These are phyloP conservation scores for Russula compacta DNA, from an alignment of 768 basidiomycete genomes.

Conservation along the genomic window DNA sequence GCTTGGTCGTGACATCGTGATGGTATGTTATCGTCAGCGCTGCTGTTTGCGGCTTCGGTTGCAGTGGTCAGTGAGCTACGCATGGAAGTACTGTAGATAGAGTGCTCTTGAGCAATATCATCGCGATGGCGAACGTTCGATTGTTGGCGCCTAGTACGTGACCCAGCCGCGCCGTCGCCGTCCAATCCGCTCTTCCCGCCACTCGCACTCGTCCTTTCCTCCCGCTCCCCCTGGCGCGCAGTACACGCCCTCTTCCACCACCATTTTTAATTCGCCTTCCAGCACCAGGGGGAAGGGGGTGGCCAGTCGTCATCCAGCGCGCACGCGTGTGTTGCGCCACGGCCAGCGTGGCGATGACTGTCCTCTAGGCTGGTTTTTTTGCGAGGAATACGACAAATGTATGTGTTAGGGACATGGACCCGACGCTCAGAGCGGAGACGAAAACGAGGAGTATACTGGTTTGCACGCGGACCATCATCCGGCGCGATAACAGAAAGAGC, in stretches of 20 bases:
- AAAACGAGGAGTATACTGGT: background rate
- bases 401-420: background rate
- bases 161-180: constrained; percentile 1
- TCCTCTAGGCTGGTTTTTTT: too few relatives aligned
- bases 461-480: background rate
- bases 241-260: constrained; percentile 11
- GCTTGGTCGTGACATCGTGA: too few relatives aligned
- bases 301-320: constrained; percentile 6
- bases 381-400: background rate
- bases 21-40: constrained; percentile 13
- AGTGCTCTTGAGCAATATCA: constrained; percentile 37
- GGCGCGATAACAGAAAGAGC: background rate
- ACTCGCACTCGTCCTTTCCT: background rate
- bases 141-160: background rate
- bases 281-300: background rate
- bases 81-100: constrained; percentile 26
- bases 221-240: background rate
- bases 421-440: background rate
- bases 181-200: constrained; percentile 1
- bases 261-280: background rate
- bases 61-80: constrained; percentile 18
- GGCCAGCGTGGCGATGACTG: too few relatives aligned
- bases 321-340: background rate
- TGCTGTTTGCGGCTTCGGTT: too few relatives aligned
- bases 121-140: constrained; percentile 21